Evolutionary conservation across 805 yeast species (phyloP), one percentile per base, ranked within the genome.

Genomic region (Lipomyces mesembrius): DNA sequence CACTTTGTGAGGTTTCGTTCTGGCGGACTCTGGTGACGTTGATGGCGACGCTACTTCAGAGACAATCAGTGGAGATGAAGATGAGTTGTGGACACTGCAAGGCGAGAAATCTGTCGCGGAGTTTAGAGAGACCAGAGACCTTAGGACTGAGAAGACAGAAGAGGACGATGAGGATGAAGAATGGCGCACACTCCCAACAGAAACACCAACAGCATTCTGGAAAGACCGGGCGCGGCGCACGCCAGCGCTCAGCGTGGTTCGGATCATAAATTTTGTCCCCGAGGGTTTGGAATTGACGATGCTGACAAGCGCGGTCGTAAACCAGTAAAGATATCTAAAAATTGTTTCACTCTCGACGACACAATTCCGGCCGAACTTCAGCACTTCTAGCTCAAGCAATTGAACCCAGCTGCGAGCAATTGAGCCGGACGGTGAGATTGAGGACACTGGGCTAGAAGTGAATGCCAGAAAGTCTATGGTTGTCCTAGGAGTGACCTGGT

Each of bases 161-260:
- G 66, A 55, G 17, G 57, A 17, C 8, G 65, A 58, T 17, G 65
- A 35, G 2, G 66, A 63, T 35, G 61, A 63, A 20, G 65, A 62
- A 27, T 43, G 49, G 20, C 49, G 49, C 20, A 3, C 11, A 3
- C 9, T n/a, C 22, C n/a, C 22, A 43, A n/a, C 20, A n/a, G 49
- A 43, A 43, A 43, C n/a, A 43, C 49, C 7, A 17, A 37, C 17
- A 37, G 49, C 20, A 17, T 7, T 17, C 20, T 17, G 49, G 22
- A 43, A 11, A n/a, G 49, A 43, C 22, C 2, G 20, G 8, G 49
- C 49, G 11, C 14, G 49, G 20, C 49, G 49, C 9, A 43, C 49
- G 14, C 49, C 11, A 43, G 20, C 25, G 6, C 20, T 17, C 49
- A 43, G 49, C 25, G 49, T 43, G 22, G 11, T 43, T 17, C 20